Conservation (phyloP, 257 asterid species). For the Solanum sitiens region DNA sequence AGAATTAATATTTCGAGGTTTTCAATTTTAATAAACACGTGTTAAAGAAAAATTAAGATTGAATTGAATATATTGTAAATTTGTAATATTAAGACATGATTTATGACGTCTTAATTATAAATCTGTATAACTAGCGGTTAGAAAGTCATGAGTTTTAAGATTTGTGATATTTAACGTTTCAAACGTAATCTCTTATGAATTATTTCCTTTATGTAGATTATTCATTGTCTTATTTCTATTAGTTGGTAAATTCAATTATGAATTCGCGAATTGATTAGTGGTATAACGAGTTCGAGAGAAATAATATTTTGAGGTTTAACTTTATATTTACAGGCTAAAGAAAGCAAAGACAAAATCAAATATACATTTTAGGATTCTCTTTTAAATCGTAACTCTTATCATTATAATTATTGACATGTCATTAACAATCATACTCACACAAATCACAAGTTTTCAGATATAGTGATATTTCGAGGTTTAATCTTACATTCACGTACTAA, state of each 20-base stretch:
- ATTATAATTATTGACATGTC: background rate
- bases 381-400: background rate
- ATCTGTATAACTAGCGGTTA: accelerated
- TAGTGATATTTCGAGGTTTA: background rate
- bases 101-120: background rate
- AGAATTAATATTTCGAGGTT: background rate
- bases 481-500: background rate
- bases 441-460: background rate
- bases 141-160: background rate
- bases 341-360: background rate
- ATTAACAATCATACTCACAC: background rate
- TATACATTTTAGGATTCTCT: background rate
- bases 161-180: background rate
- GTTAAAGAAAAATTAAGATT: background rate
- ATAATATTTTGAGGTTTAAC: background rate
- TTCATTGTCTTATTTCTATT: background rate
- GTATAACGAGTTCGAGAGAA: background rate
- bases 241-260: background rate
- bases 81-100: background rate
- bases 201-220: background rate
- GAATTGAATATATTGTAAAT: background rate
- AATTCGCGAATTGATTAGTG: background rate
- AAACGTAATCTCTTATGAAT: background rate
- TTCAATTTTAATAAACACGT: background rate
- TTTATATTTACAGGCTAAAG: accelerated